Conservation (phyloP, 1,139 yeast species). For the Groenewaldozyma sp. region DNA sequence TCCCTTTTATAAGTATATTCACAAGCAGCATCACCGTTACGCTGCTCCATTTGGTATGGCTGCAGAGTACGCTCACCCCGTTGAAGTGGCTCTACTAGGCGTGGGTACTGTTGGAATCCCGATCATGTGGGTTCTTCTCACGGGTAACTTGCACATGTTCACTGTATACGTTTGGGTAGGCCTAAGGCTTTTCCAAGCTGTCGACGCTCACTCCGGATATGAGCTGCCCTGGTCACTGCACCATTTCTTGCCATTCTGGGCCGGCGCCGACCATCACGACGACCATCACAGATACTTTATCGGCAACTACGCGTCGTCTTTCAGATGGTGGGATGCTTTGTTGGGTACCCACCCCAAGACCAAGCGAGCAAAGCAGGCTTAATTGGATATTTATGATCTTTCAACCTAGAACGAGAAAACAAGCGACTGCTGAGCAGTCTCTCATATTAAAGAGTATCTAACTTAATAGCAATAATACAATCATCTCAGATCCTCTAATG, state of each 20-base stretch:
- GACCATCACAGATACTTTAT: constrained; percentile 89
- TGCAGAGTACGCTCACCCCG: constrained; percentile 95
- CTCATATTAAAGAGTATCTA: neutral
- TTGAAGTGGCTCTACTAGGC: constrained; percentile 78
- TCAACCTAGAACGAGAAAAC: neutral
- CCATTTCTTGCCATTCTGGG: constrained; percentile 90
- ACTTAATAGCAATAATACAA: neutral
- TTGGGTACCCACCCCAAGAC: constrained; percentile 46
- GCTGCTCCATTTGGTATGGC: constrained; percentile 96
- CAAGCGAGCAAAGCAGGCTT: constrained; percentile 10
- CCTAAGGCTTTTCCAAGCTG: constrained; percentile 83
- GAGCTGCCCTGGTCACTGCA: constrained; percentile 95
- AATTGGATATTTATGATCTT: too few species aligned
- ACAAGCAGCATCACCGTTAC: constrained; percentile 92
- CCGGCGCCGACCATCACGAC: constrained; percentile 97
- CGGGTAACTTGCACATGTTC: constrained; percentile 65
- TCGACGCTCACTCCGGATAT: constrained; percentile 94
- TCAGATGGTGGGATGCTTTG: constrained; percentile 87
- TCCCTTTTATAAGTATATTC: constrained; percentile 79
- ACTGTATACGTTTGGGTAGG: constrained; percentile 84
- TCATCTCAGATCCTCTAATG: too few species aligned
- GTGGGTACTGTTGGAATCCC: constrained; percentile 95
- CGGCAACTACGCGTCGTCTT: constrained; percentile 87
- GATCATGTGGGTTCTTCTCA: constrained; percentile 55
- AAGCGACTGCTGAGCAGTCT: too few species aligned